Conservation (phyloP, 2,329 filamentous ascomycete genomes). For the Trichoderma gracile region DNA sequence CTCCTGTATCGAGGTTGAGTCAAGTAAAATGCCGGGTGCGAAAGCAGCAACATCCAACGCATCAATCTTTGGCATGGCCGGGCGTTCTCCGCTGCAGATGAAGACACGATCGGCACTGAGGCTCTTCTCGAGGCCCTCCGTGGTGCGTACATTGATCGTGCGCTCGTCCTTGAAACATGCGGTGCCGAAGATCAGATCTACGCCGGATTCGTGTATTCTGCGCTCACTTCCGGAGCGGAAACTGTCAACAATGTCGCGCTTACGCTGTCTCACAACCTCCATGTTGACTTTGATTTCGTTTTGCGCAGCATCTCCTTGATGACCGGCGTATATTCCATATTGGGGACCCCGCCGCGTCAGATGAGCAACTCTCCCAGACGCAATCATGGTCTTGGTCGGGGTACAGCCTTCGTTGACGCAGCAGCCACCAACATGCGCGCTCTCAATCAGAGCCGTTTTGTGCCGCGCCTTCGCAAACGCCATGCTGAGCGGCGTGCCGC, state of each 20-base stretch:
- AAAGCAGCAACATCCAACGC: conserved; percentile 34
- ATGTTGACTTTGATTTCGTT: conserved; percentile 46
- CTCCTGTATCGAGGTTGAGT: conserved; percentile 53
- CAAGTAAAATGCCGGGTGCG: conserved; percentile 35
- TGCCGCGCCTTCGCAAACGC: conserved; percentile 48
- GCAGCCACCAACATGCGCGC: conserved; percentile 52
- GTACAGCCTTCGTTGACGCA: conserved; percentile 59
- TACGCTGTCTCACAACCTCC: conserved; percentile 51
- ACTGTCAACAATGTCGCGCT: conserved; percentile 53
- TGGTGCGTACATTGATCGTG: conserved; percentile 39
- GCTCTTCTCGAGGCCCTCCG: conserved; percentile 36
- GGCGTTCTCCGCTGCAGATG: conserved; percentile 49
- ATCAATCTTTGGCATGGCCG: conserved; percentile 43
- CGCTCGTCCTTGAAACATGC: conserved; percentile 46
- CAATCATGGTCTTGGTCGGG: conserved; percentile 59
- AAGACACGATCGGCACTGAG: conserved; percentile 47
- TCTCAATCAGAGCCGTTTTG: conserved; percentile 50
- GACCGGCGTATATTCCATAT: conserved; percentile 46
- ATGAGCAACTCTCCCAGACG: conserved; percentile 53
- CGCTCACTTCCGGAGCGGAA: conserved; percentile 51
- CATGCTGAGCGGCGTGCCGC: conserved; percentile 51
- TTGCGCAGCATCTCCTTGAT: conserved; percentile 4
- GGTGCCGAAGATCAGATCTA: conserved; percentile 49
- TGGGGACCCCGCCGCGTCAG: conserved; percentile 44
- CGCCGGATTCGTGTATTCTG: conserved; percentile 42